phyloP scores from a whole-genome alignment of 805 yeast genomes.

The Teunomyces funiuensis region DNA sequence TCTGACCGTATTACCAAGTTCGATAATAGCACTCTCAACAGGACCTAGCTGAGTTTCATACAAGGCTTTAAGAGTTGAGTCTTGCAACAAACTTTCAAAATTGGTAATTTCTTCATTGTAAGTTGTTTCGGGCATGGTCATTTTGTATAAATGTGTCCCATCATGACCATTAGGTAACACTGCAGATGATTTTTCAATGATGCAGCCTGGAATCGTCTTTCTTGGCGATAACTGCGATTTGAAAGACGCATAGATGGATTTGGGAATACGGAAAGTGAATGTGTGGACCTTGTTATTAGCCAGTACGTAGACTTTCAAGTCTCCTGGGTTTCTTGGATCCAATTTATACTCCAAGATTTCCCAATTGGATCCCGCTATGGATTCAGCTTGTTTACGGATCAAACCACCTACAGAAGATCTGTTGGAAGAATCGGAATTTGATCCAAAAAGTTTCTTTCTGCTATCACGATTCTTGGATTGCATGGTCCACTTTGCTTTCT shows the following conservation, averaged over 20 bases:
- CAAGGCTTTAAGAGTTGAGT: conserved; percentile 60
- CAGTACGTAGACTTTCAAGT: conserved; percentile 65
- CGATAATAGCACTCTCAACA: conserved; percentile 72
- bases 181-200: conserved; percentile 58
- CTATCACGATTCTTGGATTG: conserved; percentile 73
- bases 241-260: conserved; percentile 68
- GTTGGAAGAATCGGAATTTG: conserved; percentile 48
- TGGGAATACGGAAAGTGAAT: conserved; percentile 71
- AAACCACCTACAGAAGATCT: conserved; percentile 65
- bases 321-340: conserved; percentile 64
- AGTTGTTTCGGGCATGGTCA: conserved; percentile 66
- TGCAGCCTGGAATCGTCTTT: conserved; percentile 46
- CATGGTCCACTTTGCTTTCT: conserved; percentile 83
- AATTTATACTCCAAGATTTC: conserved; percentile 70
- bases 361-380: conserved; percentile 79
- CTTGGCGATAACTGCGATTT: conserved; percentile 47
- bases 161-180: conserved; percentile 69
- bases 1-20: conserved; percentile 70
- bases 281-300: conserved; percentile 74
- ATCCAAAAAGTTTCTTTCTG: conserved; percentile 79
- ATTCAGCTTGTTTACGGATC: conserved; percentile 76
- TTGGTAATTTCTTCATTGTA: conserved; percentile 57
- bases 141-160: conserved; percentile 52
- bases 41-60: conserved; percentile 74
- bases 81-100: conserved; percentile 63